Evolutionary conservation across 2,329 filamentous ascomycete genomes (phyloP), one percentile per base, ranked within the genome.

Genomic region (Penicillium sp.): DNA sequence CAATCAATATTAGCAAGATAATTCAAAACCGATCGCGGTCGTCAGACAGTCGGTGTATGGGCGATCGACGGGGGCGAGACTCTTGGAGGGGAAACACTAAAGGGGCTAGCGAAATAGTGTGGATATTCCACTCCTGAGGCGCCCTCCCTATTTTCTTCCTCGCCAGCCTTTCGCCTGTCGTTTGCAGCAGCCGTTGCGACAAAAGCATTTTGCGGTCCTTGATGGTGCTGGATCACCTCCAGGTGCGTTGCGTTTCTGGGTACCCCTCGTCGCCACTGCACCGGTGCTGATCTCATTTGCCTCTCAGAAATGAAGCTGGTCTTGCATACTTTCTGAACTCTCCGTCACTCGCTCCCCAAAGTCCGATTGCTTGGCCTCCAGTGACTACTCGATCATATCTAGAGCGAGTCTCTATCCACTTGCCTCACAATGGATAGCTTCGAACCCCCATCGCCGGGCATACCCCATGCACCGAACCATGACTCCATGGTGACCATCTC

Each of bases 401-500:
- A 24, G 2, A 11, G 9, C 11, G 9, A 35, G 22, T 19, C n/a
- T 33, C 18, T 3, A 37, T 19, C 13, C 24, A 24, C 9, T 39
- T 14, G 37, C 54, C 55, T 31, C 44, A 52, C 5, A 14, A 74
- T 75, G 68, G 67, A 71, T n/a, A 58, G 40, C 47, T 59, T 66
- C 54, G 66, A 69, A 44, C 56, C 62, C 51, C 59, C 56, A 35
- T 68, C 70, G 47, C 68, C 68, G 16, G 58, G 56, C 36, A 58
- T 61, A 35, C 60, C 66, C 13, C 66, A 69, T 55, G 68, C 68
- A 37, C 64, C 66, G 0, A 70, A 70, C 56, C 72, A 79, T 52
- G 89, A 91, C 75, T 92, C 89, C 19, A 88, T 92, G 87, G 88
- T 92, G 47, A 92, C 89, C 7, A 89, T 92, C 46, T 84, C 88